Evolutionary conservation across 2,329 filamentous ascomycete genomes (phyloP), one percentile per base, ranked within the genome.

Genomic region (Exophiala oligosperma): DNA sequence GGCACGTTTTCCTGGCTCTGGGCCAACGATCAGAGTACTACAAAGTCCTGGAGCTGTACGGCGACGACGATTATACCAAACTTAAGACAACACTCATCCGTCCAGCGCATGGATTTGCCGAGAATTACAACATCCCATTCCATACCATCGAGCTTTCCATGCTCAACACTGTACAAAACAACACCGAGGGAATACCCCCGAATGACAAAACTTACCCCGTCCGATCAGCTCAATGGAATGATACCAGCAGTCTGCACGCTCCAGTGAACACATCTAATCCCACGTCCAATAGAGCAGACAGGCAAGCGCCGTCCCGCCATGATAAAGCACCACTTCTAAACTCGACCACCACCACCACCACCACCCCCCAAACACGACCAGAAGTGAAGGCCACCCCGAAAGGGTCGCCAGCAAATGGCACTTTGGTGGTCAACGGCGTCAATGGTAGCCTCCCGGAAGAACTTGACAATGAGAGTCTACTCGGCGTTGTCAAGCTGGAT

Each of bases 1-100:
- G 60, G 46, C 63, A 65, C 41, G 40, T 63, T 29, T 61, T 63
- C 49, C 58, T 65, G 12, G 63, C 60, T 9, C 38, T 65, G 11
- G 54, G 56, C 3, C 53, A 57, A 8, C 32, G 56, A n/a, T 60
- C 60, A 1, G 60, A 61, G 26, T 65, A 65, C 47, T 62, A 62
- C 51, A 56, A 50, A 4, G 53, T 60, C 28, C 54, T 65, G 11
- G 43, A 61, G 47, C 50, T 56, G 26, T 65, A 65, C 56, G 52
- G 53, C 23, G 63, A 65, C 37, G 63, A 65, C 26, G 58, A 59
- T 2, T 65, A 58, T 37, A 65, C 63, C 2, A 54, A 46, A 43
- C 32, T 28, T 21, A 65, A 65, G 56, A 65, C 63, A 1, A 61
- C 63, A 8, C 54, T 65, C 8, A 49, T 62, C 5, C 38, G 44